Evolutionary conservation across 805 yeast species (phyloP), one percentile per base, ranked within the genome.

Genomic region (Yarrowia sp.): DNA sequence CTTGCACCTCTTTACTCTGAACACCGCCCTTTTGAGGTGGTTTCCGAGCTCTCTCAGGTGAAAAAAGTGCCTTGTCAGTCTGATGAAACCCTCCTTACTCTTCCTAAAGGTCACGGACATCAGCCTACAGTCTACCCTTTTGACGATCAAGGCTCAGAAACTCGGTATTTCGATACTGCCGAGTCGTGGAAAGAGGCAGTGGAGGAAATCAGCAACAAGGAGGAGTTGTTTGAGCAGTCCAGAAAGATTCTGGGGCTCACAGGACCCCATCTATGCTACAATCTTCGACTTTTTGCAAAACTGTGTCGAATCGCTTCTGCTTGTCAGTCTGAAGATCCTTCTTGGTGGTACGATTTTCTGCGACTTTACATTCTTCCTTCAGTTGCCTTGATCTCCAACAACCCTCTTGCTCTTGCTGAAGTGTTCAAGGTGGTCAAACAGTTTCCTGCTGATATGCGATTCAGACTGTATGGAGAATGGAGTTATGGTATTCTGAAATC

Each of bases 391-490:
- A 74, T 86, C 5, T 81, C 79, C 13, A 81, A 81, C 15, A 86
- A 87, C 69, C 82, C 90, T 11, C 78, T 85, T 5, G 82, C 84
- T 0, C 80, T 87, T 9, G 84, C 85, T 67, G 87, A 84, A 67
- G 82, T 90, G 0, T 90, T 76, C 70, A 74, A 77, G 8, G 70
- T 91, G 0, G 71, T 93, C 66, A 73, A 78, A 8, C 69, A 74
- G 38, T 90, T 81, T 71, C 78, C 90, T 2, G 71, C 84, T 41
- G 88, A 88, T 62, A 81, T 80, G 65, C 80, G 98, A 55, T 92
- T 83, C 74, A 85, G 87, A 65, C 74, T 93, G 17, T 92, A 92
- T 73, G 95, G 96, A 42, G 97, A 92, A 69, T 81, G 90, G 72
- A 79, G 83, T 61, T 82, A 80, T 39, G 84, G 82, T 3, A 74